Base-by-base conservation (phyloP, 768 basidiomycete genomes). In the Rossbeevera mucosa region DNA sequence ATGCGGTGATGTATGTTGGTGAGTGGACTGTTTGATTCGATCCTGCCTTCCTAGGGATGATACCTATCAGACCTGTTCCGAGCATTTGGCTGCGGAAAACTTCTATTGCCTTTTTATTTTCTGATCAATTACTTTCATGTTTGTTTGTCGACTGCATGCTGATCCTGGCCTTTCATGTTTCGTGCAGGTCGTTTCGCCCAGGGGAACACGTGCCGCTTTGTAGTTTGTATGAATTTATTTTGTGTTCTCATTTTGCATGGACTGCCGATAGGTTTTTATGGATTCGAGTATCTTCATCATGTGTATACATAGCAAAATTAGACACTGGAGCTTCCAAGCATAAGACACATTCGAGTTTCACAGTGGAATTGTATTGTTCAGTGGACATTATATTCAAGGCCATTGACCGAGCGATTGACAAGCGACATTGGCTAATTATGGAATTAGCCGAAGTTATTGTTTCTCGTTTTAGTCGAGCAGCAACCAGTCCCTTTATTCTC, bases 1-100 rank as follows among this genome's bases (percentile, higher is more conserved):
- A 36, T 64, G 25, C 58, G 59, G 47, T 56, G 63, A 67, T 52
- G 20, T 18, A 67, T 52, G 20, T 18, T 40, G 55, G 67, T 70
- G 52, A 67, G 67, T 60, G 0, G 26, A 48, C 25, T 56, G 59
- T 61, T 44, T 48, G 49, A 7, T 41, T 20, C 31, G 0, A 4
- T 9, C 14, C 28, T 43, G 36, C 51, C 52, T 63, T 49, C 53
- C 62, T 61, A 31, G 50, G 71, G 86, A 88, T 86, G 87, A 87
- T 73, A 80, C 62, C 67, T 50, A 72, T 80, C 82, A 88, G 85
- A 86, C 86, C 85, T 88, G 85, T 88, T 82, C 86, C 73, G 83
- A 88, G 67, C 72, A 59, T 43, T 63, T 62, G 64, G 59, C 62
- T 81, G 83, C 73, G 80, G 85, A 83, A 70, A 76, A 65, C 60